Conservation (phyloP, 345 rosid genomes). For the Moricandia moricandioides region DNA sequence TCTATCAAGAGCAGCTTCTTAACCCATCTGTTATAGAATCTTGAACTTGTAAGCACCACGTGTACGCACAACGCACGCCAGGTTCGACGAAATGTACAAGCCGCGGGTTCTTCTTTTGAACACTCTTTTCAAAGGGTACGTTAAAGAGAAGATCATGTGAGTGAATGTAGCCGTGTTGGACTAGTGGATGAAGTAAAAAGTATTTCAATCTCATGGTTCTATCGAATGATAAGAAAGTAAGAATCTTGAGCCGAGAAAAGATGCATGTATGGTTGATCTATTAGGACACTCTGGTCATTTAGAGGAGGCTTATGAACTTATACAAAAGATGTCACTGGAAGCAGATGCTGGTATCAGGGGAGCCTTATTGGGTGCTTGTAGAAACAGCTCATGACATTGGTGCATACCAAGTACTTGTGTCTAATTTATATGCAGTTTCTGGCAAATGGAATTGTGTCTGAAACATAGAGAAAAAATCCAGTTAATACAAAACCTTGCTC, state of each 20-base stretch:
- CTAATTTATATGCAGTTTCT: slow-evolving; percentile 52
- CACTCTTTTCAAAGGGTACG: slow-evolving; percentile 20
- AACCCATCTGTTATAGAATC: slow-evolving; percentile 33
- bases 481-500: slow-evolving; percentile 9
- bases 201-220: slow-evolving; percentile 35
- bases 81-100: slow-evolving; percentile 54
- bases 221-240: slow-evolving; percentile 38
- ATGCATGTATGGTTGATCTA: slow-evolving; percentile 53
- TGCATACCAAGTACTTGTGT: slow-evolving; percentile 47
- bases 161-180: slow-evolving; percentile 50
- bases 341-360: slow-evolving; percentile 49
- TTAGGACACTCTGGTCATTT: slow-evolving; percentile 46
- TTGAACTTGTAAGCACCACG: slow-evolving; percentile 29
- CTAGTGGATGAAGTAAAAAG: slow-evolving; percentile 41
- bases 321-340: slow-evolving; percentile 43
- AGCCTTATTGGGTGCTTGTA: slow-evolving; percentile 47
- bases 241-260: slow-evolving; percentile 42
- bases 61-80: slow-evolving; percentile 47
- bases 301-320: slow-evolving; percentile 44
- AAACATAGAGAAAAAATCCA: not conserved
- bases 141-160: slow-evolving; percentile 39
- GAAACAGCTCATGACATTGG: slow-evolving; percentile 47
- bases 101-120: slow-evolving; percentile 27
- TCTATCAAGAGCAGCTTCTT: slow-evolving; percentile 46
- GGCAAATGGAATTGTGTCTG: slow-evolving; percentile 50